phyloP scores from a whole-genome alignment of 208 protist genomes.

The Acanthamoeba royreba region DNA sequence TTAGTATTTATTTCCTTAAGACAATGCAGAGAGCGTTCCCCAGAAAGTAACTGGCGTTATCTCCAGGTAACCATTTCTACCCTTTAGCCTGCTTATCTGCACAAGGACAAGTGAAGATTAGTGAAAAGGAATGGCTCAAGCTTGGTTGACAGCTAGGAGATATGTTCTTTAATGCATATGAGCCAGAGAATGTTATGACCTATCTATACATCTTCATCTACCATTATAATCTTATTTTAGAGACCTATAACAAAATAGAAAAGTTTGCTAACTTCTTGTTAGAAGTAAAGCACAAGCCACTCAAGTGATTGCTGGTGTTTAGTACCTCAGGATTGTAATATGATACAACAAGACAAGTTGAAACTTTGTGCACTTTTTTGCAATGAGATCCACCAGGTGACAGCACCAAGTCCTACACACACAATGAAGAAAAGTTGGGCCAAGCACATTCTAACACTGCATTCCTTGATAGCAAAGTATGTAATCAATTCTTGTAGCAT shows the following conservation, averaged over 20 bases:
- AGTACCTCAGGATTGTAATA: not conserved
- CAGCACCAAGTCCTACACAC: not conserved
- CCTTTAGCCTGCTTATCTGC: not conserved
- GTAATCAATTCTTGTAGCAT: too few species aligned
- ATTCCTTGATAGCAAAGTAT: not conserved
- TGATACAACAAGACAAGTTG: not conserved
- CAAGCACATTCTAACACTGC: not conserved
- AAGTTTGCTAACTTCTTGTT: not conserved
- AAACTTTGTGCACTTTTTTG: not conserved
- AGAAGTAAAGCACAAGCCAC: not conserved
- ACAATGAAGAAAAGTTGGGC: not conserved
- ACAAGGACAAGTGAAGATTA: not conserved
- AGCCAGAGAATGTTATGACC: not conserved
- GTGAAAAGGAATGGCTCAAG: not conserved
- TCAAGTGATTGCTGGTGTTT: not conserved
- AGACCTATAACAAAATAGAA: not conserved
- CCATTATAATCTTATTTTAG: not conserved
- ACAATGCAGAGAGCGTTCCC: too few species aligned
- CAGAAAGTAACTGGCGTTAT: too few species aligned
- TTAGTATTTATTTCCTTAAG: too few species aligned
- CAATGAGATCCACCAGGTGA: not conserved
- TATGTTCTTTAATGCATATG: not conserved
- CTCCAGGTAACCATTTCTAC: not conserved
- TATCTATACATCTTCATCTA: conserved; percentile 18
- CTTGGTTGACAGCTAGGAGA: not conserved